These are phyloP conservation scores for Neurospora tetraspora DNA, from an alignment of 495 filamentous ascomycete species.

Conservation along the genomic window DNA sequence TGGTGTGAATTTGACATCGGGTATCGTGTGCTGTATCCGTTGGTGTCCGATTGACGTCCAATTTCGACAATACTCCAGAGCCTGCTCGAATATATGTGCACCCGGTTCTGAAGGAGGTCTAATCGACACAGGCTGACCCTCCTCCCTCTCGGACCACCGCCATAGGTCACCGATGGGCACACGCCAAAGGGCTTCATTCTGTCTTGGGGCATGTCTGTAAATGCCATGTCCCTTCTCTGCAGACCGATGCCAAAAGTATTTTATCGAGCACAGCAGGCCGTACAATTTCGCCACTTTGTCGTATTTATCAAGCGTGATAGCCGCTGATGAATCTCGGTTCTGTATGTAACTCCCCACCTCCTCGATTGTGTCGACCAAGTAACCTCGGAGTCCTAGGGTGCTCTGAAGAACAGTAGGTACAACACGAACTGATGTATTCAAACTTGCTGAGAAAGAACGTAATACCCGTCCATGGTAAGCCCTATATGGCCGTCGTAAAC, in stretches of 20 bases:
- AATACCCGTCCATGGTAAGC: background rate
- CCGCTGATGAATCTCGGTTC: background rate
- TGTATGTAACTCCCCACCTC: background rate
- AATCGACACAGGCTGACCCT: accelerated
- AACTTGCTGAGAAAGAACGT: background rate
- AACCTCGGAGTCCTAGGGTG: background rate
- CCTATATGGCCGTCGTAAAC: background rate
- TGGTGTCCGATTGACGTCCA: background rate
- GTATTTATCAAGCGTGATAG: accelerated
- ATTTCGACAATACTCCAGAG: background rate
- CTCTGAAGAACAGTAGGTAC: background rate
- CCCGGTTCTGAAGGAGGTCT: background rate
- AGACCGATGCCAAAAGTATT: background rate
- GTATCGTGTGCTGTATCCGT: background rate
- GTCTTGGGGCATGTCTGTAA: background rate
- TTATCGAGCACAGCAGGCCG: background rate
- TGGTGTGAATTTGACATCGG: background rate
- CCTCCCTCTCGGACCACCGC: background rate
- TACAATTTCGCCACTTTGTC: accelerated
- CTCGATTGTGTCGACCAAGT: background rate
- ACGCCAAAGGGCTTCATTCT: background rate
- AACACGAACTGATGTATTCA: background rate
- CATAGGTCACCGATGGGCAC: background rate
- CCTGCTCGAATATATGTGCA: background rate
- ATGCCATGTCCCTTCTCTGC: background rate